Conservation (phyloP, 2,329 filamentous ascomycete genomes). For the Chlorencoelia australis region DNA sequence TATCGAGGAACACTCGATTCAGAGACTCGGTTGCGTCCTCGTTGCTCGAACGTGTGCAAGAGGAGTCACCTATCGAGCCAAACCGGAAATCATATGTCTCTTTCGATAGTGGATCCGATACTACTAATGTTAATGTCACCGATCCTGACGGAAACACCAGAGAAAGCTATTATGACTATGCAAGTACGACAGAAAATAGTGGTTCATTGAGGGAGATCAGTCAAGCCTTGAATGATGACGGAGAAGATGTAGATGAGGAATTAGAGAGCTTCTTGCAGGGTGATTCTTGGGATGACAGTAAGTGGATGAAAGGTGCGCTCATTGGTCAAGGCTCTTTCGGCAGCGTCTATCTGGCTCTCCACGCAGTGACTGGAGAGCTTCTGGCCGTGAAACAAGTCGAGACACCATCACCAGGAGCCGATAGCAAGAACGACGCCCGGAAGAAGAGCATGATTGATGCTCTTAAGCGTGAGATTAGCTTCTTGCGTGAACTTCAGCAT, state of each 20-base stretch:
- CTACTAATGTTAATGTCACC: constrained; percentile 58
- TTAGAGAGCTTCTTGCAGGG: constrained; percentile 82
- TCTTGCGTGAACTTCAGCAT: constrained; percentile 88
- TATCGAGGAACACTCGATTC: constrained; percentile 44
- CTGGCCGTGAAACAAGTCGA: constrained; percentile 98
- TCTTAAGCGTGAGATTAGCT: constrained; percentile 88
- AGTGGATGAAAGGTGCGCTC: constrained; percentile 98
- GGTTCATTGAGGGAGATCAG: constrained; percentile 77
- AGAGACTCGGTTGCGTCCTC: constrained; percentile 85
- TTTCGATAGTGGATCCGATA: constrained; percentile 62
- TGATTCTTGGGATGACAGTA: constrained; percentile 91
- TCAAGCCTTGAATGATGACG: constrained; percentile 78
- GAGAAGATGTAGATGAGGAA: constrained; percentile 84
- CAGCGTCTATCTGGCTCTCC: constrained; percentile 86
- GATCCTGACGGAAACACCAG: constrained; percentile 66
- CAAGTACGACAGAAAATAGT: constrained; percentile 53
- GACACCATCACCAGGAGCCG: constrained; percentile 66
- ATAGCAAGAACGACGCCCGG: constrained; percentile 73
- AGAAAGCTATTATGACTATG: constrained; percentile 80
- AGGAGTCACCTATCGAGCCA: constrained; percentile 75
- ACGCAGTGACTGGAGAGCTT: constrained; percentile 91
- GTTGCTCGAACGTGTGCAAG: constrained; percentile 78
- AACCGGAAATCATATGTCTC: constrained; percentile 96
- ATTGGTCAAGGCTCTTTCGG: constrained; percentile 97
- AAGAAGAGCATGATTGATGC: constrained; percentile 99